phyloP scores from a whole-genome alignment of 805 yeast species.

The Lachancea lanzarotensis region DNA sequence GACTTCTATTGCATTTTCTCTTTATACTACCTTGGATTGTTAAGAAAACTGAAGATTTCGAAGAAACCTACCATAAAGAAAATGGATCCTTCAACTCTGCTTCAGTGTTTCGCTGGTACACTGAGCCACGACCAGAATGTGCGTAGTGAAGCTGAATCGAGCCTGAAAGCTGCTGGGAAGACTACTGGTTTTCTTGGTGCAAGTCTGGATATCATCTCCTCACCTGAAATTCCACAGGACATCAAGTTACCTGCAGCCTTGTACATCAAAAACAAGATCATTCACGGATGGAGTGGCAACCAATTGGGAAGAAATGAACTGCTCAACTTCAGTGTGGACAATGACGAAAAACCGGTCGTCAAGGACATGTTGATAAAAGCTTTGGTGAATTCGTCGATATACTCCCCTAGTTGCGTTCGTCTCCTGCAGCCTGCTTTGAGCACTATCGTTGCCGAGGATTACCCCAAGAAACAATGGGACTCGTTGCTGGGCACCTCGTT shows the following conservation, averaged over 20 bases:
- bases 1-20: not conserved
- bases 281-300: conserved; percentile 50
- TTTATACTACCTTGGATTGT: not conserved
- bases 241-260: conserved; percentile 72
- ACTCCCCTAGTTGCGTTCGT: conserved; percentile 36
- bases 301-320: conserved; percentile 24
- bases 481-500: conserved; percentile 42
- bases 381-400: conserved; percentile 42
- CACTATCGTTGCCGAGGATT: conserved; percentile 45
- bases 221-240: conserved; percentile 43
- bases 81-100: conserved; percentile 66
- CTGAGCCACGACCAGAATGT: conserved; percentile 56
- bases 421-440: conserved; percentile 46
- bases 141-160: conserved; percentile 64
- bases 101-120: conserved; percentile 75
- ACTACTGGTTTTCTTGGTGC: conserved; percentile 74
- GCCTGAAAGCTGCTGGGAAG: conserved; percentile 50
- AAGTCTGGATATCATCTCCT: conserved; percentile 66
- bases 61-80: not conserved
- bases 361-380: conserved; percentile 63
- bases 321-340: conserved; percentile 39
- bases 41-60: not conserved
- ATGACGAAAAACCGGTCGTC: conserved; percentile 69
- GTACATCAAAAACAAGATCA: conserved; percentile 70
- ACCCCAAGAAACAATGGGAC: conserved; percentile 46